These are phyloP conservation scores for Coemansia sp. DNA, from an alignment of 192 early-diverging fungal genomes.

Conservation along the genomic window DNA sequence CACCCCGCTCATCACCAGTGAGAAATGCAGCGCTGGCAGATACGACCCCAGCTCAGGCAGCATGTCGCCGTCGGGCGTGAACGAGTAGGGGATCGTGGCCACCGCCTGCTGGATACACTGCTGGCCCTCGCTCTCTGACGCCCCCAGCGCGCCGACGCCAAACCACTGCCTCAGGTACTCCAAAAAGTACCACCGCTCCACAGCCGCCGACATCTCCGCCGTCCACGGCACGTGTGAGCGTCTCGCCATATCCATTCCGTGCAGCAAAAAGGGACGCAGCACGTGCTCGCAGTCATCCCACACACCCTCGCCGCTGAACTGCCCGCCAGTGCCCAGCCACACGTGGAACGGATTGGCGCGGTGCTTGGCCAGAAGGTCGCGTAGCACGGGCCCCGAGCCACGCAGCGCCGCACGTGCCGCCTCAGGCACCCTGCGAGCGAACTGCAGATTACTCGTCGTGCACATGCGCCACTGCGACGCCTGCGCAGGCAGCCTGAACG, in stretches of 20 bases:
- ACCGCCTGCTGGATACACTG: slow-evolving; percentile 61
- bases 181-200: slow-evolving; percentile 66
- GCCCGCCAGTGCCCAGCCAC: slow-evolving; percentile 70
- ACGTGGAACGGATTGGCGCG: slow-evolving; percentile 64
- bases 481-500: slow-evolving; percentile 48
- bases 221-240: slow-evolving; percentile 56
- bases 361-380: slow-evolving; percentile 62
- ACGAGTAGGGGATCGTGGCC: slow-evolving; percentile 70
- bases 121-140: slow-evolving; percentile 38
- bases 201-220: slow-evolving; percentile 56
- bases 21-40: slow-evolving; percentile 60
- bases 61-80: slow-evolving; percentile 80
- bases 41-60: slow-evolving; percentile 76
- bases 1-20: slow-evolving; percentile 66
- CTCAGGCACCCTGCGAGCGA: slow-evolving; percentile 28
- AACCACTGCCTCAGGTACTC: slow-evolving; percentile 59
- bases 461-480: slow-evolving; percentile 51
- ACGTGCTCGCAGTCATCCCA: slow-evolving; percentile 57
- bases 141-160: slow-evolving; percentile 23
- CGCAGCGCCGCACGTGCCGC: slow-evolving; percentile 22
- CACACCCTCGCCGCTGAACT: slow-evolving; percentile 62
- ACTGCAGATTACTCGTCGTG: slow-evolving; percentile 45
- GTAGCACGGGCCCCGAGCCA: slow-evolving; percentile 43
- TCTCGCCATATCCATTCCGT: slow-evolving; percentile 26
- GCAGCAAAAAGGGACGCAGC: slow-evolving; percentile 59